These are phyloP conservation scores for Castanospermum australe DNA, from an alignment of 306 rosid species.

Conservation along the genomic window DNA sequence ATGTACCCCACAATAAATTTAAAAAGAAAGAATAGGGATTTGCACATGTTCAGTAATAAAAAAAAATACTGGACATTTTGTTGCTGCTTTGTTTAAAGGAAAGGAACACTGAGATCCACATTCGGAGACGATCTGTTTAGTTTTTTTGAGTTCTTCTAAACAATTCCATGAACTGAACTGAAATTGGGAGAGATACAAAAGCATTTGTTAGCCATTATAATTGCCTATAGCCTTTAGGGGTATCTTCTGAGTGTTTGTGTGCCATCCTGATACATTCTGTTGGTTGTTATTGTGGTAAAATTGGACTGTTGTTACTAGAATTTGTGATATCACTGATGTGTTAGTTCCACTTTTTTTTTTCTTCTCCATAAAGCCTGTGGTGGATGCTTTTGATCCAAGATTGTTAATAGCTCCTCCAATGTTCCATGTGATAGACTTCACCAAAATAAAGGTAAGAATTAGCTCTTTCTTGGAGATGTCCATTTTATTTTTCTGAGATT, in stretches of 20 bases:
- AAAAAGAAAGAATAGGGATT: neutral
- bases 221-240: neutral
- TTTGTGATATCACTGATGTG: neutral
- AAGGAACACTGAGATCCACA: neutral
- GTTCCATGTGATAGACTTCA: conserved; percentile 81
- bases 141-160: neutral
- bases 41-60: neutral
- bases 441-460: conserved; percentile 59
- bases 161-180: neutral
- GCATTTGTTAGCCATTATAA: neutral
- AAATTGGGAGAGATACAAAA: neutral
- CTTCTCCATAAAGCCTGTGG: conserved; percentile 74
- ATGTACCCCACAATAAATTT: no score
- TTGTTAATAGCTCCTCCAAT: conserved; percentile 80
- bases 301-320: neutral
- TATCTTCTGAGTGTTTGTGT: conserved; percentile 19
- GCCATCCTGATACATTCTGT: neutral
- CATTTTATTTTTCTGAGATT: neutral
- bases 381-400: conserved; percentile 99
- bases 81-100: neutral
- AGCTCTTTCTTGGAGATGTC: neutral
- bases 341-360: conserved; percentile 5
- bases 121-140: neutral
- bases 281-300: conserved; percentile 14
- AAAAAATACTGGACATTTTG: neutral